These are phyloP conservation scores for Fusarium virguliforme DNA, from an alignment of 2,329 filamentous ascomycete genomes.

Conservation along the genomic window DNA sequence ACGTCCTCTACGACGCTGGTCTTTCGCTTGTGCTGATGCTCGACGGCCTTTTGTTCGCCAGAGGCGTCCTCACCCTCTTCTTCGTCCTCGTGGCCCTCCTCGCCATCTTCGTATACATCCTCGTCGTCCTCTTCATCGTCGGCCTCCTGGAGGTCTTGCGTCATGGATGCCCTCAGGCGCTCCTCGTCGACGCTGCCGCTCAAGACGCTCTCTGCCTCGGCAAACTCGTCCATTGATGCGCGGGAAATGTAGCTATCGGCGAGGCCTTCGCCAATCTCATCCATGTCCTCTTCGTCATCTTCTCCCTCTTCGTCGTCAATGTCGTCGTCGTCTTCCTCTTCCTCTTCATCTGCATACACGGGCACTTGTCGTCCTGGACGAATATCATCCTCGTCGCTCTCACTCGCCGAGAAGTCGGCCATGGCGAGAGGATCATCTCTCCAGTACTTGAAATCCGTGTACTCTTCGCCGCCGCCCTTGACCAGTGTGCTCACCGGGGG, in stretches of 20 bases:
- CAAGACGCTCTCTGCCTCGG: conserved; percentile 61
- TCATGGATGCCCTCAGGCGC: conserved; percentile 59
- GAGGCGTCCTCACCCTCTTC: conserved; percentile 43
- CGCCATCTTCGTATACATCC: conserved; percentile 55
- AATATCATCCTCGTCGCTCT: conserved; percentile 71
- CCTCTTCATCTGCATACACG: conserved; percentile 63
- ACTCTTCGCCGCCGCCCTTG: conserved; percentile 91
- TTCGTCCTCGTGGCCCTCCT: conserved; percentile 41
- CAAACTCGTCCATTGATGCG: conserved; percentile 57
- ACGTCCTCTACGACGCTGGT: conserved; percentile 61
- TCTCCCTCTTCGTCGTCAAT: conserved; percentile 64
- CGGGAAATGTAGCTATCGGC: conserved; percentile 53
- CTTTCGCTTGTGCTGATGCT: conserved; percentile 29
- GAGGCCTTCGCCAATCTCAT: conserved; percentile 58
- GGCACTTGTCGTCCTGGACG: conserved; percentile 68
- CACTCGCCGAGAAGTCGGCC: conserved; percentile 90
- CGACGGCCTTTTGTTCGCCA: background rate
- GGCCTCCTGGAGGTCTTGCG: conserved; percentile 60
- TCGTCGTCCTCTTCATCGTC: conserved; percentile 59
- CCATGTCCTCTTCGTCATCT: conserved; percentile 60
- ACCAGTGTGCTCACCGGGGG: conserved; percentile 90
- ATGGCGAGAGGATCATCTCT: conserved; percentile 86
- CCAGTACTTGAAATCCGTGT: conserved; percentile 98
- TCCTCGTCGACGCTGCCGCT: conserved; percentile 64
- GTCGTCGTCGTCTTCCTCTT: conserved; percentile 63